Evolutionary conservation across 441 rosid genomes (phyloP).

Genomic region (Daphne laureola): DNA sequence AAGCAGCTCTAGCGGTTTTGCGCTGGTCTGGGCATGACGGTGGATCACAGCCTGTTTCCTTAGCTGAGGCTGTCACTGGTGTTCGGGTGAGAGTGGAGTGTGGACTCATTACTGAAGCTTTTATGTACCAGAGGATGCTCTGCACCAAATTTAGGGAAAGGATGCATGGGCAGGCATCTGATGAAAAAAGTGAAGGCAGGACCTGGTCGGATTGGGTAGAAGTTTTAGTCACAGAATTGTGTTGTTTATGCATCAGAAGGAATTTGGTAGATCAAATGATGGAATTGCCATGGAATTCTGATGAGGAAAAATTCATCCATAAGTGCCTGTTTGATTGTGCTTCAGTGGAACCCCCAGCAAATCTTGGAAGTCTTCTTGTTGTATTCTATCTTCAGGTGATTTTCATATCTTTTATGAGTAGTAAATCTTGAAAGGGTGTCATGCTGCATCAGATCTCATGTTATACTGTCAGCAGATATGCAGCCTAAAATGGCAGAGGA

Average conservation of each 20-base stretch:
- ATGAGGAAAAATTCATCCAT: slow-evolving; percentile 72
- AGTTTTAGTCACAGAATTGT: slow-evolving; percentile 71
- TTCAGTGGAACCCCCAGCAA: slow-evolving; percentile 56
- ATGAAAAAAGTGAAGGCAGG: slow-evolving; percentile 32
- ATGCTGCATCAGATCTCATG: neutral
- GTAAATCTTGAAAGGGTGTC: neutral
- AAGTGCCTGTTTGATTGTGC: slow-evolving; percentile 78
- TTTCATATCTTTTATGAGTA: neutral
- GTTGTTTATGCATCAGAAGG: slow-evolving; percentile 79
- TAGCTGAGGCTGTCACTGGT: slow-evolving; percentile 78
- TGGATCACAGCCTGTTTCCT: slow-evolving; percentile 48
- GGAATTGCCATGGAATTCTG: slow-evolving; percentile 85
- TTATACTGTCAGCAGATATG: neutral
- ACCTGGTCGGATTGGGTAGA: slow-evolving; percentile 74
- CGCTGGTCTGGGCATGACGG: slow-evolving; percentile 87
- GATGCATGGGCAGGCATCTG: slow-evolving; percentile 39
- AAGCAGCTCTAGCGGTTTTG: slow-evolving; percentile 76
- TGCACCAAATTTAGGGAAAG: slow-evolving; percentile 63
- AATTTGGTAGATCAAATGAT: slow-evolving; percentile 80
- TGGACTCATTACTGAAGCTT: slow-evolving; percentile 89
- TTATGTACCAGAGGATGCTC: slow-evolving; percentile 70
- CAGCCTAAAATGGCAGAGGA: neutral
- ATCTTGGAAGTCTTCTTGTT: slow-evolving; percentile 73
- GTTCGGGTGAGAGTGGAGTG: slow-evolving; percentile 82
- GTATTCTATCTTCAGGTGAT: slow-evolving; percentile 88